Evolutionary conservation across 106 monocot genomes (phyloP), one percentile per base, ranked within the genome.

Genomic region (Dendrobium chrysotoxum): DNA sequence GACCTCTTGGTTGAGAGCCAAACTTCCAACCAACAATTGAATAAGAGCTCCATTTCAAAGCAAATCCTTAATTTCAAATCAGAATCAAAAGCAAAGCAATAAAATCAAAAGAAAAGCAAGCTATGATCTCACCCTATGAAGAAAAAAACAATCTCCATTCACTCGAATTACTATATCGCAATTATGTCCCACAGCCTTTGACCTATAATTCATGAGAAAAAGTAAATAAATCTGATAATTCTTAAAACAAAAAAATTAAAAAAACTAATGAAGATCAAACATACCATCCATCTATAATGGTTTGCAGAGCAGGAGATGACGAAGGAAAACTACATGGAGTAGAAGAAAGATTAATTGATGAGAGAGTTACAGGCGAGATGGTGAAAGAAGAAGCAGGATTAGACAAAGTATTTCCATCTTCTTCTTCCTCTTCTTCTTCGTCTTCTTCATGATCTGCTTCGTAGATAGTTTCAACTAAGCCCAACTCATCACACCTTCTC

Each of bases 391-490:
- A 89, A 4, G 41, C 76, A 57, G 88, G 83, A 38, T 75, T 84
- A 78, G 81, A 87, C 57, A 74, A 50, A 18, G 58, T 57, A 9
- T 44, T 44, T 44, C 9, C 44, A 44, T 44, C 44, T 67, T 46
- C 65, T 66, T 53, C 72, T 39, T 44, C 68, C 12, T 25, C 64
- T 26, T 38, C 82, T 38, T 77, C 77, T 18, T 79, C 78, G 16
- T 79, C 86, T 28, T 87, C 88, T 57, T 88, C 89, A 28, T 84
- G 83, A 21, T 95, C 90, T 61, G 93, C 93, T 86, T 96, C 96
- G 53, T 90, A 96, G 84, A 96, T 96, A 35, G 96, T 96, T 30
- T 89, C 90, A 25, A 87, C 90, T 31, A 89, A 85, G 5, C 90
- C 94, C 40, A 94, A 79, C 1, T 85, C 88, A n/a, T 88, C 79